These are phyloP conservation scores for Eleusine indica DNA, from an alignment of 176 grass and related monocot species.

Conservation along the genomic window DNA sequence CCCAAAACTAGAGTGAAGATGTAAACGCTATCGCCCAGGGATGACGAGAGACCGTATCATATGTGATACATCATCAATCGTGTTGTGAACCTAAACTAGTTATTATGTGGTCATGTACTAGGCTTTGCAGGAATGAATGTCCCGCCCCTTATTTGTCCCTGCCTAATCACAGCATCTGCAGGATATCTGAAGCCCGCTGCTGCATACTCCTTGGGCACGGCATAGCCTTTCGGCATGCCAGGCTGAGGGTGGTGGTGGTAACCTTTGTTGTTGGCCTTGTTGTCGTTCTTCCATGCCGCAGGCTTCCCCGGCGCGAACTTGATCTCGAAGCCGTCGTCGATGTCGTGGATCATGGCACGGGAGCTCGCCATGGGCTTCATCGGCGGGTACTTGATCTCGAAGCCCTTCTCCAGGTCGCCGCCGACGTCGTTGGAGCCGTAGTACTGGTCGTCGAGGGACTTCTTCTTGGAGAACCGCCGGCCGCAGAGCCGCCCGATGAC, in stretches of 20 bases:
- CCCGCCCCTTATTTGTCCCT: conserved; percentile 51
- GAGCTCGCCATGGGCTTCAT: conserved; percentile 72
- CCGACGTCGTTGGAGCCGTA: conserved; percentile 51
- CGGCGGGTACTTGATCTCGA: conserved; percentile 59
- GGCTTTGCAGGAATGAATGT: conserved; percentile 55
- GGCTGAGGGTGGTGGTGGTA: conserved; percentile 27
- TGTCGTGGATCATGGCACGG: conserved; percentile 65
- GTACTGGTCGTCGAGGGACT: conserved; percentile 36
- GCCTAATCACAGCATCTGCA: conserved; percentile 48
- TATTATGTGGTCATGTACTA: conserved; percentile 43
- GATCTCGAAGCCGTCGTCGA: conserved; percentile 80
- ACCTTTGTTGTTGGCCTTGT: conserved; percentile 42
- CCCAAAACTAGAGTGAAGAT: conserved; percentile 70
- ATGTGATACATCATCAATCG: conserved; percentile 48
- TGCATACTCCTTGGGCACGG: conserved; percentile 52
- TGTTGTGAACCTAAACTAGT: conserved; percentile 51
- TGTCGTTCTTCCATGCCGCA: conserved; percentile 58
- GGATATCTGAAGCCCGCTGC: conserved; percentile 56
- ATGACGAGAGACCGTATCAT: conserved; percentile 35
- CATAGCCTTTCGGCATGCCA: conserved; percentile 39
- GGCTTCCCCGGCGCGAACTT: conserved; percentile 74
- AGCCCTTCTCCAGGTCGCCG: conserved; percentile 72
- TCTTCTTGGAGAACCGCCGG: conserved; percentile 52
- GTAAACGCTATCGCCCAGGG: conserved; percentile 21
- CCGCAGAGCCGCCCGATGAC: conserved; percentile 64